Conservation (phyloP, 768 basidiomycete species). For the Tulasnella sp. region DNA sequence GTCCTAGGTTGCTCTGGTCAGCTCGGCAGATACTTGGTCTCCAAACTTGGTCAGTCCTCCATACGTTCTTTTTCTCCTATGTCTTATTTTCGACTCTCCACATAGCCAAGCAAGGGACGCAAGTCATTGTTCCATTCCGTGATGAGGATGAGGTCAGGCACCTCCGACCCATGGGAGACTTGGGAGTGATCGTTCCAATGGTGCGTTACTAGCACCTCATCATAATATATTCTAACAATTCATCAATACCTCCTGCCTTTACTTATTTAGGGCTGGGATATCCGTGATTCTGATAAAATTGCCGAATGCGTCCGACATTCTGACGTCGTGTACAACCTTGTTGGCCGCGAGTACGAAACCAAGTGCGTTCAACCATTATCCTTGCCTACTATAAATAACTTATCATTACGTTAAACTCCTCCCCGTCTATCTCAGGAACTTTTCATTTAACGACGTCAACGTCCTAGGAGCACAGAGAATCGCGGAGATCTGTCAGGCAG, state of each 20-base stretch:
- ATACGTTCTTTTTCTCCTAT: background rate
- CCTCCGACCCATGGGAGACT: slow-evolving; percentile 87
- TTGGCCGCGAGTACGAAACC: slow-evolving; percentile 89
- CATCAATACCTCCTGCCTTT: no score
- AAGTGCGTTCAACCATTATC: slow-evolving; percentile 45
- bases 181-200: slow-evolving; percentile 93
- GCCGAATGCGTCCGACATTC: slow-evolving; percentile 91
- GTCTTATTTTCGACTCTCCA: background rate
- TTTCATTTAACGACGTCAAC: slow-evolving; percentile 70
- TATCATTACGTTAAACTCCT: background rate
- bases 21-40: slow-evolving; percentile 85
- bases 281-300: slow-evolving; percentile 81
- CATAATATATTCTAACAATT: no score
- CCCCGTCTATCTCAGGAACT: slow-evolving; percentile 62
- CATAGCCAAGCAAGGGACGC: slow-evolving; percentile 79
- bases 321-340: slow-evolving; percentile 92
- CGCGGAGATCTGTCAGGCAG: slow-evolving; percentile 66
- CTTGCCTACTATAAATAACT: background rate
- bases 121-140: slow-evolving; percentile 89
- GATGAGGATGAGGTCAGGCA: slow-evolving; percentile 88
- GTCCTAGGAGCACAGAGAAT: slow-evolving; percentile 74
- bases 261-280: slow-evolving; percentile 84
- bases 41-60: slow-evolving; percentile 67
- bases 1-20: slow-evolving; percentile 97
- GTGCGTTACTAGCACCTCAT: slow-evolving; percentile 35